Evolutionary conservation across 2,329 filamentous ascomycete species (phyloP), one percentile per base, ranked within the genome.

Genomic region (Curvularia spicifera): DNA sequence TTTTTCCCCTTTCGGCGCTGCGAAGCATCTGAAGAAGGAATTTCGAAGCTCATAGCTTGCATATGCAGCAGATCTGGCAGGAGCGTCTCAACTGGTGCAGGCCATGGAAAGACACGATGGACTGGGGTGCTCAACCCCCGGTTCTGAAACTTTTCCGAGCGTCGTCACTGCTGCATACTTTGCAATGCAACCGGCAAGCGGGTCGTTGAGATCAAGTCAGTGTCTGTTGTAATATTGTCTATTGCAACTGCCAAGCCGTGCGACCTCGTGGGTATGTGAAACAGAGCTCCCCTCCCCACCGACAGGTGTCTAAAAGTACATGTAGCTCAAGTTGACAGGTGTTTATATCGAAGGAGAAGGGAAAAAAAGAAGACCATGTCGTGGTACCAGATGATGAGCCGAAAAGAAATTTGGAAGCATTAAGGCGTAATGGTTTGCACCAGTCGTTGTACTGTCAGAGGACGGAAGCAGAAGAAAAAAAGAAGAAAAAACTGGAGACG

Each of bases 171-270:
- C 13, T 28, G 31, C 40, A 44, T n/a, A 22, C 40, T 33, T 52
- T 18, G 18, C 18, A 18, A 18, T 18, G 18, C 26, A 45, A 49
- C 43, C 20, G 31, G 37, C 26, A 46, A 45, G 39, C 26, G 51
- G 31, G 31, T 49, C 45, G 26, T 35, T 42, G 29, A 45, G 50
- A 53, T 49, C 51, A 51, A 51, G 24, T 57, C 37, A 35, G 51
- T 28, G 18, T 18, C 54, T 56, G 63, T 51, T 57, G 51, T 54
- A 45, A 64, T 70, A 47, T 66, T 65, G 57, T 72, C 61, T 69
- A 71, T 71, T 68, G 56, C 68, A 64, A 33, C 64, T 73, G 66
- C 67, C 64, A 66, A 67, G 59, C 46, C 65, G 57, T 59, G 57
- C 55, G 60, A 64, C 47, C 59, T 49, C 56, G 40, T 65, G 58